Conservation (phyloP, 768 basidiomycete genomes). For the Udeniomyces megalosporus region DNA sequence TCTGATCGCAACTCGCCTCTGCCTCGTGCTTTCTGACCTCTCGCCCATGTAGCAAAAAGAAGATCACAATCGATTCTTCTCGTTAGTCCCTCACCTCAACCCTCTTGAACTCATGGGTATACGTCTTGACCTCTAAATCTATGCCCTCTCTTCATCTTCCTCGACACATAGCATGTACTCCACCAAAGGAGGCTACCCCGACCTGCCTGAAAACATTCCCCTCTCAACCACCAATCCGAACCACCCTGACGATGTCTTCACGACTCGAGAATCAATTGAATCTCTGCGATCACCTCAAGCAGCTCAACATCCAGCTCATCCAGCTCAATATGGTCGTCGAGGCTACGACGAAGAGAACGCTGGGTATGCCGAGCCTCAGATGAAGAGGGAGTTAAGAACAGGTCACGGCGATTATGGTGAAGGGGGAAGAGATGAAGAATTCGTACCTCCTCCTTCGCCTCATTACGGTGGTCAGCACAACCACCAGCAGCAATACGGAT, state of each 20-base stretch:
- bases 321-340: not conserved
- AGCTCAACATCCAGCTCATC: not conserved
- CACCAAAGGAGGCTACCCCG: slow-evolving; percentile 10
- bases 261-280: slow-evolving; percentile 1
- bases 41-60: slow-evolving; percentile 6
- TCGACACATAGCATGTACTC: slow-evolving; percentile 15
- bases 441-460: not conserved
- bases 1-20: not conserved
- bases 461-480: too few relatives aligned
- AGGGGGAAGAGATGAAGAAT: not conserved
- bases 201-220: slow-evolving; percentile 9
- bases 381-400: not conserved
- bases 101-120: not conserved
- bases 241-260: slow-evolving; percentile 1
- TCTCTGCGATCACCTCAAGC: not conserved
- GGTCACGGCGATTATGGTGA: not conserved
- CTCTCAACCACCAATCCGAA: not conserved
- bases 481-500: too few relatives aligned
- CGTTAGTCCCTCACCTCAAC: not conserved
- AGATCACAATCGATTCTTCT: slow-evolving; percentile 12
- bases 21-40: not conserved
- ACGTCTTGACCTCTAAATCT: not conserved
- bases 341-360: not conserved
- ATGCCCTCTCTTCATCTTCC: too few relatives aligned
- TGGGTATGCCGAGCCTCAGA: not conserved